Percentiles rank a stretch among this genome's conserved stretches.
Evolutionary conservation across 805 yeast genomes (phyloP).

Genomic region (Candida odintsovae): DNA sequence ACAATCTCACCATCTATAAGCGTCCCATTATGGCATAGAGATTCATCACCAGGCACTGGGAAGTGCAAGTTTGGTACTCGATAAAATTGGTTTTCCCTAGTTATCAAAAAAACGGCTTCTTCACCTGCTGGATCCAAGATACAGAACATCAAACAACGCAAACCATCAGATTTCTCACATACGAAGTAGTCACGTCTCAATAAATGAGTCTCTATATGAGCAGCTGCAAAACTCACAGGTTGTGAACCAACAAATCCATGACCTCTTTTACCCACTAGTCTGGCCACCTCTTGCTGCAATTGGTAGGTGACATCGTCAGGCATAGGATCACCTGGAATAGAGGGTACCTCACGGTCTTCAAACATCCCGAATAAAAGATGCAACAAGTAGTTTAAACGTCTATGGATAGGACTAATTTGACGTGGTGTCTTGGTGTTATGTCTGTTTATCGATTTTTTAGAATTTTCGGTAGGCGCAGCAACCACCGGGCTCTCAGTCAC

Average conservation of each 20-base stretch:
- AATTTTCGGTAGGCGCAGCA: neutral
- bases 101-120: constrained; percentile 85
- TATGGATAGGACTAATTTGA: neutral
- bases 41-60: constrained; percentile 50
- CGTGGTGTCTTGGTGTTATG: neutral
- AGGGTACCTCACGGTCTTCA: constrained; percentile 55
- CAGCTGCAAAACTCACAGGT: constrained; percentile 83
- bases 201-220: constrained; percentile 60
- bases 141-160: constrained; percentile 72
- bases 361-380: constrained; percentile 3
- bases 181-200: constrained; percentile 77
- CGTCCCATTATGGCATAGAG: constrained; percentile 76
- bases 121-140: constrained; percentile 63
- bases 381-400: neutral
- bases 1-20: constrained; percentile 94
- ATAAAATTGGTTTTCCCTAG: constrained; percentile 82
- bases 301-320: constrained; percentile 67
- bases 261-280: constrained; percentile 50
- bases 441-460: neutral
- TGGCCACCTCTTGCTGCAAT: constrained; percentile 61
- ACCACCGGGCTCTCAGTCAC: neutral
- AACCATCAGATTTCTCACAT: constrained; percentile 94
- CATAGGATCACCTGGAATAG: constrained; percentile 78
- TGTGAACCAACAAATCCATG: constrained; percentile 84
- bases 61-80: constrained; percentile 81